A percentile compares a stretch with the other conserved stretches of the same genome.
phyloP scores from a whole-genome alignment of 306 rosid species.

The Lotus japonicus region DNA sequence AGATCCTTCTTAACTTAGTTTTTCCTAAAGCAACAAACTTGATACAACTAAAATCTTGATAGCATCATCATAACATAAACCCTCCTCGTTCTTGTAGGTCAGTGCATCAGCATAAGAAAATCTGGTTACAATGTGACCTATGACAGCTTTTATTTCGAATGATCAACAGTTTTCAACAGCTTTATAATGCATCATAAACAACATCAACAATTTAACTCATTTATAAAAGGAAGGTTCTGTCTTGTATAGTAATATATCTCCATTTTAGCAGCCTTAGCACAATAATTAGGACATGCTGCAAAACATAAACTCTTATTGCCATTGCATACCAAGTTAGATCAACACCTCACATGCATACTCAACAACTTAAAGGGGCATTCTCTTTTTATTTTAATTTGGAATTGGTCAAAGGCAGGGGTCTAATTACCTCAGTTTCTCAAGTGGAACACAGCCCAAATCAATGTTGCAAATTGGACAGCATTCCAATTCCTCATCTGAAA shows the following conservation, averaged over 20 bases:
- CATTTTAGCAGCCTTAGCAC: background rate
- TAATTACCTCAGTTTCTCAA: conserved; percentile 96
- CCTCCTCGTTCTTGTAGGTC: background rate
- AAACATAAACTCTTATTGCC: background rate
- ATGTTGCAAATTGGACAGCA: conserved; percentile 74
- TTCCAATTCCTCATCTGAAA: conserved; percentile 74
- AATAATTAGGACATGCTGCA: background rate
- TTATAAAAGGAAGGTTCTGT: background rate
- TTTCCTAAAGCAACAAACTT: background rate
- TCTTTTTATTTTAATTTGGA: too few relatives aligned
- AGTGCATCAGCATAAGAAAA: background rate
- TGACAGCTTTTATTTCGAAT: background rate
- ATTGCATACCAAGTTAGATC: conserved; percentile 4
- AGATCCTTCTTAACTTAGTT: background rate
- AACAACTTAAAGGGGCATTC: too few relatives aligned
- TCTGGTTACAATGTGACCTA: background rate
- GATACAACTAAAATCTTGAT: background rate
- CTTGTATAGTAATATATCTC: background rate
- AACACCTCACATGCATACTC: background rate
- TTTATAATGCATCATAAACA: background rate
- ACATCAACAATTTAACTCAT: background rate
- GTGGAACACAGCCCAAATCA: conserved; percentile 72
- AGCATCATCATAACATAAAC: conserved; percentile 9
- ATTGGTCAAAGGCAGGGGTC: too few relatives aligned
- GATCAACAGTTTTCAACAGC: too few relatives aligned